Evolutionary conservation across 2,329 filamentous ascomycete species (phyloP).

Genomic region (Chlorencoelia australis): DNA sequence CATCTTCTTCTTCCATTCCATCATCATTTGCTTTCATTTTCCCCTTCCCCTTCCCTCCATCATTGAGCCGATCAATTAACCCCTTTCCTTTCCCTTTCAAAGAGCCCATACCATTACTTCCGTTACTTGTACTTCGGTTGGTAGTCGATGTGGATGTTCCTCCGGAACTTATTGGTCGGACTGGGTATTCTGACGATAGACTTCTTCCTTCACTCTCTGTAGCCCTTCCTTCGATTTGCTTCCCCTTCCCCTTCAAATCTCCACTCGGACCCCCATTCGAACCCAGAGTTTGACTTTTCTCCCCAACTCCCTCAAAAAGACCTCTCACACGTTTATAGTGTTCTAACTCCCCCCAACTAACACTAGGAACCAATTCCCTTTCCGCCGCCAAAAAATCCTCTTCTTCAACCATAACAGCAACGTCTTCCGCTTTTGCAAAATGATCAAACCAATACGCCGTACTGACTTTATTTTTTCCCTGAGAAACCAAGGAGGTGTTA

Average conservation of each 20-base stretch:
- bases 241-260: slow-evolving; percentile 9
- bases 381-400: slow-evolving; percentile 78
- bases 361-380: slow-evolving; percentile 80
- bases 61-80: slow-evolving; percentile 2
- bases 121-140: no score
- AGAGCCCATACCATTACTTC: no score
- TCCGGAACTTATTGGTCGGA: no score
- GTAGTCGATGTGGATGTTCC: no score
- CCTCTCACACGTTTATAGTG: slow-evolving; percentile 82
- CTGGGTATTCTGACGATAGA: no score
- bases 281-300: slow-evolving; percentile 22
- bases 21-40: slow-evolving; percentile 11
- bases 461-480: slow-evolving; percentile 39
- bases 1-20: slow-evolving; percentile 29
- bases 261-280: slow-evolving; percentile 1
- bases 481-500: slow-evolving; percentile 37
- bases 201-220: no score
- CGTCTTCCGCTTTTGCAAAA: slow-evolving; percentile 69
- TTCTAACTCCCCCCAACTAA: slow-evolving; percentile 81
- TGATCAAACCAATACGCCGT: slow-evolving; percentile 97
- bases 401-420: slow-evolving; percentile 80
- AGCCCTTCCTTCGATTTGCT: slow-evolving; percentile 9
- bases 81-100: neutral
- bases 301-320: slow-evolving; percentile 62
- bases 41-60: slow-evolving; percentile 18